phyloP scores from a whole-genome alignment of 2,329 filamentous ascomycete species.

The Aspergillus felis region DNA sequence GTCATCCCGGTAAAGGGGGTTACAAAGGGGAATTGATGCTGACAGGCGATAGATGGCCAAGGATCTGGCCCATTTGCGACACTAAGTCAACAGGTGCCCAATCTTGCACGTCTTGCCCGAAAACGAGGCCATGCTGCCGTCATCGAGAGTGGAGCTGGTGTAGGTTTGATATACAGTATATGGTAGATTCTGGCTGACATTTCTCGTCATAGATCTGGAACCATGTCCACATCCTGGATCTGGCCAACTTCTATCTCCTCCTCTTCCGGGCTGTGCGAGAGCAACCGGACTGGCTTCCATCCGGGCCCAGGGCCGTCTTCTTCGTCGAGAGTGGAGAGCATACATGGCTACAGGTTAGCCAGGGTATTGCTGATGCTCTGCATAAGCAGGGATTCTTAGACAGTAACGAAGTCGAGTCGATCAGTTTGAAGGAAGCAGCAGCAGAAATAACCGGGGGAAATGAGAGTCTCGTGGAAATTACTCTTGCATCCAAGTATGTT shows the following conservation, averaged over 20 bases:
- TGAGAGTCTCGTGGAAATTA: not conserved
- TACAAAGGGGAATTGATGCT: not conserved
- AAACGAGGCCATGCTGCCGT: slow-evolving; percentile 28
- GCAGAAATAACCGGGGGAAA: not conserved
- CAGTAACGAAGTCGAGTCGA: not conserved
- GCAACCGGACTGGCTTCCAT: not conserved
- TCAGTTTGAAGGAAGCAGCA: not conserved
- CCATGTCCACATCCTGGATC: slow-evolving; percentile 45
- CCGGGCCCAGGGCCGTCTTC: slow-evolving; percentile 17
- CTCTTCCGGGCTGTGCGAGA: slow-evolving; percentile 35
- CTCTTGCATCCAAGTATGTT: not conserved
- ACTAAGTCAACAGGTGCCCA: slow-evolving; percentile 41
- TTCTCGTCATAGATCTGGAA: slow-evolving; percentile 27
- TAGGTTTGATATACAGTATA: not conserved
- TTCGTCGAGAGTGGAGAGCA: slow-evolving; percentile 42
- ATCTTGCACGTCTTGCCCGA: slow-evolving; percentile 28
- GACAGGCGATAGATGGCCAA: slow-evolving; percentile 26
- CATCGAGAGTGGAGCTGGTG: slow-evolving; percentile 35
- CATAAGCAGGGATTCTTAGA: not conserved
- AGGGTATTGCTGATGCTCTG: not conserved
- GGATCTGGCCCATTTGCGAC: slow-evolving; percentile 25
- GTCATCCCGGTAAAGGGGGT: not conserved
- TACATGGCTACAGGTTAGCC: slow-evolving; percentile 29
- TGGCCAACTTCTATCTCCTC: slow-evolving; percentile 41
- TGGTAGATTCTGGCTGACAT: not conserved